Conservation (phyloP, 306 rosid genomes). For the Amphicarpaea edgeworthii region DNA sequence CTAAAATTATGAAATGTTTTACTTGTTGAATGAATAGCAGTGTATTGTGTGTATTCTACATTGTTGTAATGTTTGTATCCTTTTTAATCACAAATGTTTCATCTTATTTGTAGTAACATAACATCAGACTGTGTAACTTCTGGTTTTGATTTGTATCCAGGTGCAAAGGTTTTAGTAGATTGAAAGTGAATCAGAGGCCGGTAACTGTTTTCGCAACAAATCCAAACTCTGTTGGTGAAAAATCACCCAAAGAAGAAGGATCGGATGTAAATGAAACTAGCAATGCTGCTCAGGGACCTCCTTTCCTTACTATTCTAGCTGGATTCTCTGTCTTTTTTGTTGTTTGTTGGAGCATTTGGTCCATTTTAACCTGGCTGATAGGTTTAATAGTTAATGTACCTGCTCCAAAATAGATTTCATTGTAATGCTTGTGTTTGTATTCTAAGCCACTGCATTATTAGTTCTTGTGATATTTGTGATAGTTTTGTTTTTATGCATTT, state of each 20-base stretch:
- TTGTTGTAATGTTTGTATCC: background rate
- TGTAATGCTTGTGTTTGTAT: slow-evolving; percentile 23
- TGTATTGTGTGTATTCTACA: background rate
- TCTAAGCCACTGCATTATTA: background rate
- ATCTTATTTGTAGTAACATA: background rate
- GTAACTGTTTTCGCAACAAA: slow-evolving; percentile 57
- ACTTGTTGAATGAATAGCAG: background rate
- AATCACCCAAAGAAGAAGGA: slow-evolving; percentile 46
- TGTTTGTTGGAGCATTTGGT: slow-evolving; percentile 60
- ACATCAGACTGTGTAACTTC: background rate
- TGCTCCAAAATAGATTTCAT: slow-evolving; percentile 44
- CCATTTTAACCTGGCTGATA: slow-evolving; percentile 58
- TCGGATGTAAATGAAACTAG: slow-evolving; percentile 40
- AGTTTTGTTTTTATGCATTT: no score
- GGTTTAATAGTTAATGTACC: slow-evolving; percentile 53
- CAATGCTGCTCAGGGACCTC: slow-evolving; percentile 66
- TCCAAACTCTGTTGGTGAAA: slow-evolving; percentile 46
- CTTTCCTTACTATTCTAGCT: slow-evolving; percentile 77
- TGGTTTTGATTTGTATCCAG: slow-evolving; percentile 50
- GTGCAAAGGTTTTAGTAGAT: slow-evolving; percentile 41
- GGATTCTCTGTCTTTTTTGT: slow-evolving; percentile 59
- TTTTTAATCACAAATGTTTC: background rate
- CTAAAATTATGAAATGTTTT: background rate
- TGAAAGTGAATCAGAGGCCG: slow-evolving; percentile 46
- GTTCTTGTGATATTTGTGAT: no score